These are phyloP conservation scores for Trichophyton rubrum DNA, from an alignment of 2,329 filamentous ascomycete genomes.

Conservation along the genomic window DNA sequence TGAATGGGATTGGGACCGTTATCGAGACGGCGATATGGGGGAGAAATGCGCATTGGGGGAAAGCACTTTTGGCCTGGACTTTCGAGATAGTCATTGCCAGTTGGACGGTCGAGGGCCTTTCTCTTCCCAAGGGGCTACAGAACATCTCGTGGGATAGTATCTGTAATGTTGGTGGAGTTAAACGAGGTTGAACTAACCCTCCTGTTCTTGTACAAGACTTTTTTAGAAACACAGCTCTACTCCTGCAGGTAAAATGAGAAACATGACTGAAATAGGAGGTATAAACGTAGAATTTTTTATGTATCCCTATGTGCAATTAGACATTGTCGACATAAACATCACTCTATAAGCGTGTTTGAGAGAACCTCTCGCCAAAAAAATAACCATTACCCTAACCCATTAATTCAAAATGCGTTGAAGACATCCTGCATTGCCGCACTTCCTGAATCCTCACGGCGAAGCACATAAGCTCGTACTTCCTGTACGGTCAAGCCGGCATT, in stretches of 20 bases:
- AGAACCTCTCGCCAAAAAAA: not conserved
- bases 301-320: not conserved
- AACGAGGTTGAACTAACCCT: not conserved
- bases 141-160: slow-evolving; percentile 14
- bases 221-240: not conserved
- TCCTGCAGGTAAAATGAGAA: not conserved
- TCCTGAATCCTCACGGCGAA: slow-evolving; percentile 70
- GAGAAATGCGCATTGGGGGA: slow-evolving; percentile 16
- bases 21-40: slow-evolving; percentile 18
- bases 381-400: not conserved
- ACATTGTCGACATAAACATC: not conserved
- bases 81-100: slow-evolving; percentile 20
- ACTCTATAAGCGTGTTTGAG: not conserved
- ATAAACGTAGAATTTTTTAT: not conserved
- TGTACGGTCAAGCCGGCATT: slow-evolving; percentile 36
- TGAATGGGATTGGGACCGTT: slow-evolving; percentile 29
- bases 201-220: not conserved
- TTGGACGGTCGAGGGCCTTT: slow-evolving; percentile 18
- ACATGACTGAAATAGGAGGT: not conserved
- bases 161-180: slow-evolving; percentile 12
- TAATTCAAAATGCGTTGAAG: slow-evolving; percentile 48
- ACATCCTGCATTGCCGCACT: slow-evolving; percentile 74
- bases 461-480: slow-evolving; percentile 66
- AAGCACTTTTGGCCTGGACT: slow-evolving; percentile 17
- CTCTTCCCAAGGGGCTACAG: slow-evolving; percentile 16